Evolutionary conservation across 345 rosid genomes (phyloP).

Genomic region (Atalantia buxifolia): DNA sequence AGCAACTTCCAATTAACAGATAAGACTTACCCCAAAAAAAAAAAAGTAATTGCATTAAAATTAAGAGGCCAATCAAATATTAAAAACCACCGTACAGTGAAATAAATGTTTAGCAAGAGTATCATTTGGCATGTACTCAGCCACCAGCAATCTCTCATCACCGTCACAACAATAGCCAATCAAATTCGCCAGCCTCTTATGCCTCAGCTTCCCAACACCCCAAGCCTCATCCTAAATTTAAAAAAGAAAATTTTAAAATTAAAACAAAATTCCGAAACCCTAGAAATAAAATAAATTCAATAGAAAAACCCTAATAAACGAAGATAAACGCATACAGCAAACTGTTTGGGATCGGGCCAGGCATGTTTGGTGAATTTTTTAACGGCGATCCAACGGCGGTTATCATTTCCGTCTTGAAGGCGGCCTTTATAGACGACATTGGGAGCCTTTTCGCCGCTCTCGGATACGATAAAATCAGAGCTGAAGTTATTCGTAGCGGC

Average conservation of each 20-base stretch:
- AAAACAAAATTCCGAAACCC: slow-evolving; percentile 17
- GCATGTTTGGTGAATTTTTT: slow-evolving; percentile 69
- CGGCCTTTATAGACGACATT: slow-evolving; percentile 80
- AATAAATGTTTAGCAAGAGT: slow-evolving; percentile 83
- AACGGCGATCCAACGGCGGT: slow-evolving; percentile 67
- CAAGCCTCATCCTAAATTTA: slow-evolving; percentile 68
- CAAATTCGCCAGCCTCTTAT: slow-evolving; percentile 72
- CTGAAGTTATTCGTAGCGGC: slow-evolving; percentile 82
- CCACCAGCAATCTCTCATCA: slow-evolving; percentile 87
- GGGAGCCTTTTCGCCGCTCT: slow-evolving; percentile 72
- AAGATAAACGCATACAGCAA: slow-evolving; percentile 42
- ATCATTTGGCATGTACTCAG: slow-evolving; percentile 87
- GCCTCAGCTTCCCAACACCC: slow-evolving; percentile 78
- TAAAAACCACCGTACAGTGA: slow-evolving; percentile 58
- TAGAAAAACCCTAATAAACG: background rate
- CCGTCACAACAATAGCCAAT: slow-evolving; percentile 95
- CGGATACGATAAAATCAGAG: slow-evolving; percentile 69
- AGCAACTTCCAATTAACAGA: background rate
- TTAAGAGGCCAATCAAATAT: background rate
- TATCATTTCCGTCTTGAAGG: slow-evolving; percentile 34
- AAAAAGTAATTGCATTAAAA: background rate
- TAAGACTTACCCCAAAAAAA: background rate
- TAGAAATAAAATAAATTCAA: background rate
- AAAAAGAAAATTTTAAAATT: background rate
- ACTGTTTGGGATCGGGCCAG: slow-evolving; percentile 95